Conservation (phyloP, 2,329 filamentous ascomycete species). For the Arthrobotrys musiformis region DNA sequence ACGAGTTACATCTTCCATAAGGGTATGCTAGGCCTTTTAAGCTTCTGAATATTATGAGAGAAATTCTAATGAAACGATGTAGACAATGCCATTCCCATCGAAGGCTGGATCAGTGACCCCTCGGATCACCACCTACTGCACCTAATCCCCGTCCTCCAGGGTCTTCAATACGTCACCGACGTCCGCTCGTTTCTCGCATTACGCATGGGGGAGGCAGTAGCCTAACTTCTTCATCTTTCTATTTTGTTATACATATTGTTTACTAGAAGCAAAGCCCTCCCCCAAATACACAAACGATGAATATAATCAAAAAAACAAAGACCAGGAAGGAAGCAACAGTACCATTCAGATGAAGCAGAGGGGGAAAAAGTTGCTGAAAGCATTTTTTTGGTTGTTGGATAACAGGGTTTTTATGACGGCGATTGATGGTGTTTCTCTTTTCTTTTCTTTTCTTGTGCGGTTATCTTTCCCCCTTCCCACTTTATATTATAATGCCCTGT, state of each 20-base stretch:
- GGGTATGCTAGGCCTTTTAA: constrained; percentile 70
- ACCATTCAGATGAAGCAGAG: too few species aligned
- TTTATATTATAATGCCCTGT: not conserved
- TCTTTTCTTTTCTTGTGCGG: constrained; percentile 3
- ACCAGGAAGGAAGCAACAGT: not conserved
- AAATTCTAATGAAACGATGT: constrained; percentile 21
- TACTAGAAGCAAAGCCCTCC: not conserved
- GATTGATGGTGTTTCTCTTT: constrained; percentile 21
- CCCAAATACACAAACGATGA: not conserved
- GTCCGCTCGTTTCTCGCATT: constrained; percentile 89
- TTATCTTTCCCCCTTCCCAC: not conserved
- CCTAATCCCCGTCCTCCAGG: constrained; percentile 90
- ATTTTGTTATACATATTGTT: constrained; percentile 6
- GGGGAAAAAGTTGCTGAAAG: constrained; percentile 26
- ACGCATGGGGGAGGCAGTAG: constrained; percentile 76
- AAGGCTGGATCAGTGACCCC: constrained; percentile 98
- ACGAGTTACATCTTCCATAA: constrained; percentile 99
- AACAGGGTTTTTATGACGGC: constrained; percentile 3
- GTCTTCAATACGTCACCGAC: constrained; percentile 94
- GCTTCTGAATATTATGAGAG: not conserved
- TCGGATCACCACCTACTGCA: constrained; percentile 96
- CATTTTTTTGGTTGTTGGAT: constrained; percentile 40
- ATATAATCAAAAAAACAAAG: not conserved
- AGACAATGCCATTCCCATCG: constrained; percentile 99
- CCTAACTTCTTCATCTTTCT: constrained; percentile 7